Evolutionary conservation across 1,284 basidiomycete species (phyloP), one percentile per base, ranked within the genome.

Genomic region (Ustilago xerochloae): DNA sequence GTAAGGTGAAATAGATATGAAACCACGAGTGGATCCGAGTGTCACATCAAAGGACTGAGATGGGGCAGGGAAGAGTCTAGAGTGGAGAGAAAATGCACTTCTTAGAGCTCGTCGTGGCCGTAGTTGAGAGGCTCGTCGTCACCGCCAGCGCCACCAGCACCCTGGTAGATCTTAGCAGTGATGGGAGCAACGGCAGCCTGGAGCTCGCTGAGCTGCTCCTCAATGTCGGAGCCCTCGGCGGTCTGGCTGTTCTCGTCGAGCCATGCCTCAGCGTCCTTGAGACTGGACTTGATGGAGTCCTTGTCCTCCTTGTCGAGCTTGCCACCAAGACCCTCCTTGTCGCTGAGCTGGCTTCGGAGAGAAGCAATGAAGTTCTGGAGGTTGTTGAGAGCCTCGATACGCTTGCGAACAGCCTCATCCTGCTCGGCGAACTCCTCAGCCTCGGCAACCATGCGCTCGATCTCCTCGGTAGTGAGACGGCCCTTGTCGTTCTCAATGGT

Each of bases 401-500:
- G 68, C 69, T 81, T 79, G 73, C 82, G 82, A 26, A 82, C 66
- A 5, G 74, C 77, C 72, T 84, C 81, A 60, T 84, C 82, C 68
- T 84, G 81, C 65, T 84, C 82, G 38, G 79, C 79, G 51, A 75
- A 83, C 69, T 83, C 80, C 71, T 84, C 82, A 13, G 82, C 82
- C 63, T 84, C 82, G 51, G 76, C 65, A 22, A 84, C 80, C 81
- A 83, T 83, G 64, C 80, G 78, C 60, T 84, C 82, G 45, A 84
- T 84, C 46, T 84, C 82, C 66, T 81, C 80, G 63, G 75, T 63
- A 8, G 66, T 63, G 43, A 84, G 77, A 63, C 82, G 82, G 48
- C 82, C 82, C 75, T 82, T 83, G 75, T 82, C 81, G 70, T 82
- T 82, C 57, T 71, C 77, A 64, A 84, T 84, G 48, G 82, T 84